Conservation (phyloP, 2,329 filamentous ascomycete species). For the Aureobasidium sp. region DNA sequence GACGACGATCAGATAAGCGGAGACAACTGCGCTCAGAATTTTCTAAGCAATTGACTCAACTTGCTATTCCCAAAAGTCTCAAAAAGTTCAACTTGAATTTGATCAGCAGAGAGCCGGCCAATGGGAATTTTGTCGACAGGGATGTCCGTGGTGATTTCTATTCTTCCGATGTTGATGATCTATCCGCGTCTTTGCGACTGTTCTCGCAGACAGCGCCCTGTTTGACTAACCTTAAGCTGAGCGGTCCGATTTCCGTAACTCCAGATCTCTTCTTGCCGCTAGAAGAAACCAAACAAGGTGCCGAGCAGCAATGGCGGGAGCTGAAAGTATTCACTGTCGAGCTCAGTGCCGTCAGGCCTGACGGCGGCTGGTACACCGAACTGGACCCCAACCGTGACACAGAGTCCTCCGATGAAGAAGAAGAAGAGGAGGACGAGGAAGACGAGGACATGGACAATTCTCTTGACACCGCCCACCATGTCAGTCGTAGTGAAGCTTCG, state of each 20-base stretch:
- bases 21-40: neutral
- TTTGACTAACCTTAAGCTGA: neutral
- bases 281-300: neutral
- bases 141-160: neutral
- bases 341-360: neutral
- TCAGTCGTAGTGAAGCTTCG: neutral
- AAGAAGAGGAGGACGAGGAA: neutral
- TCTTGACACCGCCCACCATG: neutral
- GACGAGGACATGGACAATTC: neutral
- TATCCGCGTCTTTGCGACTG: neutral
- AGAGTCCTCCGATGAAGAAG: neutral
- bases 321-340: neutral
- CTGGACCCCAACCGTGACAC: neutral
- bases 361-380: conserved; percentile 6
- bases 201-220: neutral
- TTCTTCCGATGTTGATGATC: neutral
- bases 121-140: neutral
- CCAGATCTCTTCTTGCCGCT: neutral
- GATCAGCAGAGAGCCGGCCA: neutral
- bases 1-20: neutral
- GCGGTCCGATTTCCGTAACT: neutral
- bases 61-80: neutral
- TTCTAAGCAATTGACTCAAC: neutral
- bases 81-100: neutral
- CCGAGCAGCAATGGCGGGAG: neutral